phyloP scores from a whole-genome alignment of 768 basidiomycete genomes.

The Collybia sp. region DNA sequence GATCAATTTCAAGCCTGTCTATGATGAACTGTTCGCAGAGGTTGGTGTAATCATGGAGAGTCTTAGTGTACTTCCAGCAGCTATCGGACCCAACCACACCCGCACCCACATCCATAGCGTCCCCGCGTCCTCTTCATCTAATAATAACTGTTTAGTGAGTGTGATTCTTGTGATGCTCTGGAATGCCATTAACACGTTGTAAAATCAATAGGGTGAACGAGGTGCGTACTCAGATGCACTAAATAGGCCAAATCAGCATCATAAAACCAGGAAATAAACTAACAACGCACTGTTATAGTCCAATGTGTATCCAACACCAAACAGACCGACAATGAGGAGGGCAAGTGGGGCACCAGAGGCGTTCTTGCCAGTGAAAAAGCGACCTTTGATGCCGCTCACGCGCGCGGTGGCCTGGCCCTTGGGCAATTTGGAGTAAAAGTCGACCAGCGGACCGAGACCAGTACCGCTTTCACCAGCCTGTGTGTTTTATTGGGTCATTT shows the following conservation, averaged over 20 bases:
- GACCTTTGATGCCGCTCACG: conserved; percentile 68
- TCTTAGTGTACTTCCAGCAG: too few relatives aligned
- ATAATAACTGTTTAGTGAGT: conserved; percentile 46
- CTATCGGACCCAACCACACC: too few relatives aligned
- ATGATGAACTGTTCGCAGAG: too few relatives aligned
- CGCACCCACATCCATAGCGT: too few relatives aligned
- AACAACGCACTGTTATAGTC: conserved; percentile 81
- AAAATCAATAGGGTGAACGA: neutral
- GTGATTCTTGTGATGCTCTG: conserved; percentile 91
- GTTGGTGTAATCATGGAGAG: too few relatives aligned
- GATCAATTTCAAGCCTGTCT: too few relatives aligned
- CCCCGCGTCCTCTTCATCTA: too few relatives aligned
- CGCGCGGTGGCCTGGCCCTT: conserved; percentile 73
- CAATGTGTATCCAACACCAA: conserved; percentile 78
- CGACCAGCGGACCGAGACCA: conserved; percentile 79
- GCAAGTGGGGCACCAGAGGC: conserved; percentile 71
- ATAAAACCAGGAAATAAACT: conserved; percentile 4
- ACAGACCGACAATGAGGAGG: conserved; percentile 58
- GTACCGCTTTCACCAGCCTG: conserved; percentile 81
- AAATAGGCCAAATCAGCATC: too few relatives aligned
- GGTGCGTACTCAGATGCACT: conserved; percentile 73
- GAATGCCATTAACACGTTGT: conserved; percentile 16
- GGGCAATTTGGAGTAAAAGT: conserved; percentile 96
- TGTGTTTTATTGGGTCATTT: conserved; percentile 10
- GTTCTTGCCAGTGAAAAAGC: conserved; percentile 83